Evolutionary conservation across 1,284 basidiomycete genomes (phyloP).

Genomic region (Cerioporus squamosus): DNA sequence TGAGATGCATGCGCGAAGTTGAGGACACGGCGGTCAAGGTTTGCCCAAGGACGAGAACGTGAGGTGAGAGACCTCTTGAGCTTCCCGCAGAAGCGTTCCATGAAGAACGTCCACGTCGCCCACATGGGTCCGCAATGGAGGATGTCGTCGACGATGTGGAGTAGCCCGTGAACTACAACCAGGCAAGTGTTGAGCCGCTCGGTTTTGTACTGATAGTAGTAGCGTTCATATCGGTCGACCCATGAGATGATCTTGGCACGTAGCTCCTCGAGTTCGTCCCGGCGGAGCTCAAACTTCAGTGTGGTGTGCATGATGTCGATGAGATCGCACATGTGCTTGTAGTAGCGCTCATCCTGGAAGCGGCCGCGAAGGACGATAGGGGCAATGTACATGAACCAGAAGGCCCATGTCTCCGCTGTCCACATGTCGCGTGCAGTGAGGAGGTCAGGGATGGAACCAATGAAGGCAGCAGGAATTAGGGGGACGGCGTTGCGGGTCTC

Average conservation of each 20-base stretch:
- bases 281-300: constrained; percentile 42
- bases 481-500: constrained; percentile 32
- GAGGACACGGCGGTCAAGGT: constrained; percentile 23
- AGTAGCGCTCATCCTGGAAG: constrained; percentile 38
- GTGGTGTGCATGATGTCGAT: constrained; percentile 43
- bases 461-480: constrained; percentile 46
- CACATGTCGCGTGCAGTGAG: constrained; percentile 27
- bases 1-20: constrained; percentile 5
- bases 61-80: constrained; percentile 32
- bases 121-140: constrained; percentile 38
- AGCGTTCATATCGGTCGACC: not conserved
- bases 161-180: constrained; percentile 16
- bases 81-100: constrained; percentile 42
- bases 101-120: constrained; percentile 43
- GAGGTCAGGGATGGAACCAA: constrained; percentile 40
- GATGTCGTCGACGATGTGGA: constrained; percentile 41
- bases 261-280: constrained; percentile 37
- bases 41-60: constrained; percentile 28
- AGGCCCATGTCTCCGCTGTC: constrained; percentile 39
- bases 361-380: constrained; percentile 40
- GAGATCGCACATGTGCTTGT: constrained; percentile 45
- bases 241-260: constrained; percentile 33
- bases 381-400: constrained; percentile 44
- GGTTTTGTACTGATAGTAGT: too few relatives aligned
- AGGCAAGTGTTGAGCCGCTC: not conserved